These are phyloP conservation scores for Penicillium sp. DNA, from an alignment of 2,329 filamentous ascomycete genomes.

Conservation along the genomic window DNA sequence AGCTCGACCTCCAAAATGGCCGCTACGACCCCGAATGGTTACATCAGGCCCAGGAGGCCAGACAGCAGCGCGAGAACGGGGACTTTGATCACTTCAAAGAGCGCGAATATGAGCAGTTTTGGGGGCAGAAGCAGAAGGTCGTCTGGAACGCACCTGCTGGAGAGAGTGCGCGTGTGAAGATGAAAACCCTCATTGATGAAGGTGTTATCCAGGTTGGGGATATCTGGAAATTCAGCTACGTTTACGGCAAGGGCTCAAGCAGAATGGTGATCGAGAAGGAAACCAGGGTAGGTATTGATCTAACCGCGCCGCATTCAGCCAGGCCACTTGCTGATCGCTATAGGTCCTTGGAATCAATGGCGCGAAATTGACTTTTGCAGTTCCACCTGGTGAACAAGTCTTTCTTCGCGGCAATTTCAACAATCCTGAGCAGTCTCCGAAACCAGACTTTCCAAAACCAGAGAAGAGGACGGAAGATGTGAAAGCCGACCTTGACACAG, in stretches of 20 bases:
- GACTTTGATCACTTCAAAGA: conserved; percentile 59
- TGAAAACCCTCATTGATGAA: conserved; percentile 37
- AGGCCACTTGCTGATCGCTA: conserved; percentile 8
- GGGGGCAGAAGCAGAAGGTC: conserved; percentile 55
- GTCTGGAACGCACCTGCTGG: conserved; percentile 38
- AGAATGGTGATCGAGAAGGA: conserved; percentile 45
- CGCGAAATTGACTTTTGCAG: conserved; percentile 35
- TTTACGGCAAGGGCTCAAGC: conserved; percentile 27
- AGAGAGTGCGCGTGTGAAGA: conserved; percentile 43
- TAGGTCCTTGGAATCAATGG: conserved; percentile 38
- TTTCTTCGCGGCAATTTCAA: conserved; percentile 27
- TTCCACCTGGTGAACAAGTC: conserved; percentile 41
- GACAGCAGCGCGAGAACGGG: conserved; percentile 52
- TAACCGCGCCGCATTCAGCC: not conserved
- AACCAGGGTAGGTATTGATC: conserved; percentile 34
- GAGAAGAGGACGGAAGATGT: not conserved
- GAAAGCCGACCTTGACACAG: not conserved
- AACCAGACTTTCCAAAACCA: not conserved
- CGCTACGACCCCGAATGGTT: conserved; percentile 59
- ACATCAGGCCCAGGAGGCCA: conserved; percentile 54
- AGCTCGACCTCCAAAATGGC: conserved; percentile 56
- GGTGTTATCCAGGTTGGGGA: conserved; percentile 41
- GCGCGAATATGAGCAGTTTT: conserved; percentile 55
- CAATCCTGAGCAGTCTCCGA: not conserved
- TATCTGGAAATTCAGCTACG: conserved; percentile 41